Conservation (phyloP, 495 filamentous ascomycete species). For the Pyrenula aspistea region DNA sequence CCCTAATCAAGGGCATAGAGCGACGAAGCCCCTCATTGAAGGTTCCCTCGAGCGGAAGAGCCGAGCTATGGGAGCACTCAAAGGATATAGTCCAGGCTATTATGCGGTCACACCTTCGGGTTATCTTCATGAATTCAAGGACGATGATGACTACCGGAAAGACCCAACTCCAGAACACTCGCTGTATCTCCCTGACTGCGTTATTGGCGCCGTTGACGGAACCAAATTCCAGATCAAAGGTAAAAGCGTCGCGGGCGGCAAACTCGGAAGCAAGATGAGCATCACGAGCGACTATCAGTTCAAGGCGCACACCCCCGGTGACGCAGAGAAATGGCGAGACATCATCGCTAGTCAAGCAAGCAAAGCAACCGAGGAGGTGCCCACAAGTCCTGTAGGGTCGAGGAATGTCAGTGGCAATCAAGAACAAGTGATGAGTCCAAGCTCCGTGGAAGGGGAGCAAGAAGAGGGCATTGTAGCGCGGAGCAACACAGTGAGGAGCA, state of each 20-base stretch:
- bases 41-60: constrained; percentile 80
- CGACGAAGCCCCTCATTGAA: constrained; percentile 74
- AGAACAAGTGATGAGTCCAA: background rate
- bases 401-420: constrained; percentile 8
- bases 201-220: constrained; percentile 60
- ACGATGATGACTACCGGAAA: constrained; percentile 67
- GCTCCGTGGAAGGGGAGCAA: background rate
- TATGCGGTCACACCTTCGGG: constrained; percentile 80
- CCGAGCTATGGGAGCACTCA: constrained; percentile 58
- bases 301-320: constrained; percentile 60
- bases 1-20: constrained; percentile 73
- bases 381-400: constrained; percentile 19
- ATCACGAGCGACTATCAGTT: constrained; percentile 53
- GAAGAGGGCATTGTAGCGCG: background rate
- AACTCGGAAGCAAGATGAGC: constrained; percentile 45
- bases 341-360: constrained; percentile 42
- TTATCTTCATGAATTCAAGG: constrained; percentile 93
- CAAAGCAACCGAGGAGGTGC: constrained; percentile 11
- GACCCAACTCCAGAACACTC: constrained; percentile 80
- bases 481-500: background rate
- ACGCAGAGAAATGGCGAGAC: constrained; percentile 76
- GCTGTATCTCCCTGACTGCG: constrained; percentile 85
- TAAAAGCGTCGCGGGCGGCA: constrained; percentile 63
- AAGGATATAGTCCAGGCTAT: constrained; percentile 66
- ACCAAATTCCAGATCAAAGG: constrained; percentile 90